Evolutionary conservation across 352 stramenopile species (phyloP), one percentile per base, ranked within the genome.

Genomic region (Pythium aquatile): DNA sequence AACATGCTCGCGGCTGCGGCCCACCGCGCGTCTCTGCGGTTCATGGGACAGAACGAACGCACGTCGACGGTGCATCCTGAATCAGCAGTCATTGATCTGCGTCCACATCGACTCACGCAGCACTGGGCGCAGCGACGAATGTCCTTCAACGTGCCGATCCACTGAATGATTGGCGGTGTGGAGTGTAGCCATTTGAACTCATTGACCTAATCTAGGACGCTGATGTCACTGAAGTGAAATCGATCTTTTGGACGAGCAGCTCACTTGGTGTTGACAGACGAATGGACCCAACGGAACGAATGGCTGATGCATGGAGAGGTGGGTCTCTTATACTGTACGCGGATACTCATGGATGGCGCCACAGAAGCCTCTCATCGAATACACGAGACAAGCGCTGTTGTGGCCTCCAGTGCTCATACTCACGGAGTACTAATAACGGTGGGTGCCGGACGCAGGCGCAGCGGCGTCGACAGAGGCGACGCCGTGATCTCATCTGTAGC

Each of bases 101-200:
- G 28, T 26, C 28, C 35, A 17, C 26, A 63, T 24, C 32, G 44
- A 37, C 42, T 53, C 58, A 26, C 26, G 7, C 8, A 55, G 42
- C 46, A 29, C 2, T 64, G 58, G 58, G 13, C 30, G 20, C 17
- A 35, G 32, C 47, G 46, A 2, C 56, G 40, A 1, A 20, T 55
- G n/a, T 54, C 44, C 11, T 63, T 55, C 56, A 63, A 63, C 32
- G 44, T 63, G 14, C 37, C 55, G 4, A 35, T 61, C 26, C 55
- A 61, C 40, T 61, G 55, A 33, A 42, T 35, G 16, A 48, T 16
- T 42, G 24, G 17, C 20, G 1, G 28, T 26, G 6, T 7, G 26
- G 7, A 39, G 17, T 63, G 56, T 63, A 63, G 44, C 44, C 56
- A 63, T 56, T 20, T 58, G 30, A 58, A 29, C 24, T 40, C 5